Conservation (phyloP, 192 early-diverging fungal genomes). For the Backusella tuberculispora region DNA sequence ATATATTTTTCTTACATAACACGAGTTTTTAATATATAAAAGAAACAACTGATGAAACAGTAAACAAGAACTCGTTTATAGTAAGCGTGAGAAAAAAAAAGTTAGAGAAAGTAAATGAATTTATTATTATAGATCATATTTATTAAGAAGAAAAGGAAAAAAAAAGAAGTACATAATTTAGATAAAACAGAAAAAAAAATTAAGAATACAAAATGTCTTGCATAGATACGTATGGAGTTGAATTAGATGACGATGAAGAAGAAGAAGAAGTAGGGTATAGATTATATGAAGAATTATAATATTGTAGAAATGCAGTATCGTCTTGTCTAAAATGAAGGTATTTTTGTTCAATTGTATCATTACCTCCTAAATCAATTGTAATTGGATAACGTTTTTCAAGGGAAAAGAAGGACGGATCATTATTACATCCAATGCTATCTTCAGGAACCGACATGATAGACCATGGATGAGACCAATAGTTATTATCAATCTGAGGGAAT, state of each 20-base stretch:
- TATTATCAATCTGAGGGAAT: background rate
- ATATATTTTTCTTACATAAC: no score
- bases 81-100: no score
- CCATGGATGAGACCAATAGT: background rate
- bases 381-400: background rate
- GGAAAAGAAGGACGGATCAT: background rate
- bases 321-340: background rate
- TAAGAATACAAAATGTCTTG: constrained; percentile 18
- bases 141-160: background rate
- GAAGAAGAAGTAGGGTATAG: background rate
- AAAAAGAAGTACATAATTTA: background rate
- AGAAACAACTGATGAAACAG: no score
- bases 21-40: no score
- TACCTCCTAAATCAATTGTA: background rate
- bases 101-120: no score
- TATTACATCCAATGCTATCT: background rate
- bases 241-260: background rate
- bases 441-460: background rate
- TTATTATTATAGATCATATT: no score
- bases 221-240: constrained; percentile 12
- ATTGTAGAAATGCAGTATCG: background rate
- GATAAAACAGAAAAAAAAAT: background rate
- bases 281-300: background rate
- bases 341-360: background rate
- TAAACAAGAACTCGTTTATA: no score